Conservation (phyloP, 352 stramenopile species). For the Plasmopara halstedii region DNA sequence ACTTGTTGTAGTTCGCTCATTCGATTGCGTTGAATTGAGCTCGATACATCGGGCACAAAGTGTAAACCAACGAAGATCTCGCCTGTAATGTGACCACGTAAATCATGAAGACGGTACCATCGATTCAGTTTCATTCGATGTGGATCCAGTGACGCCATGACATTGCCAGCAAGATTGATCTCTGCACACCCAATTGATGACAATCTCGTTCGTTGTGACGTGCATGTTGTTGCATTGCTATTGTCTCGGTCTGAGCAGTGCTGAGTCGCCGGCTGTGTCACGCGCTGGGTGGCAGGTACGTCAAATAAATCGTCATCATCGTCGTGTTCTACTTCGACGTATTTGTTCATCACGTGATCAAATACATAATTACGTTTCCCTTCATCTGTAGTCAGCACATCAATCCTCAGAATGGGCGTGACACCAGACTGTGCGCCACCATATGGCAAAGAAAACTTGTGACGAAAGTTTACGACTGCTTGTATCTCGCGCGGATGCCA, state of each 20-base stretch:
- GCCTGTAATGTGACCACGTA: slow-evolving; percentile 66
- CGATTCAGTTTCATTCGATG: slow-evolving; percentile 62
- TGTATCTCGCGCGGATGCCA: slow-evolving; percentile 74
- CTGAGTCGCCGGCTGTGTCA: slow-evolving; percentile 15
- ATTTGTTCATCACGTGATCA: slow-evolving; percentile 78
- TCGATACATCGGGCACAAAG: slow-evolving; percentile 50
- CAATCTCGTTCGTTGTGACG: slow-evolving; percentile 55
- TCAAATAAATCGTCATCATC: slow-evolving; percentile 42
- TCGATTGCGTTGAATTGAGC: slow-evolving; percentile 18
- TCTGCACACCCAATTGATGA: slow-evolving; percentile 69
- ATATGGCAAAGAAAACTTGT: slow-evolving; percentile 79
- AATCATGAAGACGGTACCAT: slow-evolving; percentile 79
- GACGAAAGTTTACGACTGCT: slow-evolving; percentile 60
- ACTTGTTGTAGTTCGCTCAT: slow-evolving; percentile 63
- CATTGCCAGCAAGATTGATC: slow-evolving; percentile 77
- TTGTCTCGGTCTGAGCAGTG: slow-evolving; percentile 35
- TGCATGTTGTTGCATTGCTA: slow-evolving; percentile 25
- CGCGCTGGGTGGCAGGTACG: slow-evolving; percentile 8
- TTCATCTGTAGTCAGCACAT: slow-evolving; percentile 60
- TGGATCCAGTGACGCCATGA: slow-evolving; percentile 68
- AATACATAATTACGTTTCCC: slow-evolving; percentile 81
- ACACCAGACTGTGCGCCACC: slow-evolving; percentile 80
- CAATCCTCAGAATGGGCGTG: slow-evolving; percentile 75
- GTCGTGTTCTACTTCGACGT: slow-evolving; percentile 76
- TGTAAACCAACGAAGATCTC: slow-evolving; percentile 81